Evolutionary conservation across 176 grass and related monocot genomes (phyloP), one percentile per base, ranked within the genome.

Genomic region (Olyra latifolia): DNA sequence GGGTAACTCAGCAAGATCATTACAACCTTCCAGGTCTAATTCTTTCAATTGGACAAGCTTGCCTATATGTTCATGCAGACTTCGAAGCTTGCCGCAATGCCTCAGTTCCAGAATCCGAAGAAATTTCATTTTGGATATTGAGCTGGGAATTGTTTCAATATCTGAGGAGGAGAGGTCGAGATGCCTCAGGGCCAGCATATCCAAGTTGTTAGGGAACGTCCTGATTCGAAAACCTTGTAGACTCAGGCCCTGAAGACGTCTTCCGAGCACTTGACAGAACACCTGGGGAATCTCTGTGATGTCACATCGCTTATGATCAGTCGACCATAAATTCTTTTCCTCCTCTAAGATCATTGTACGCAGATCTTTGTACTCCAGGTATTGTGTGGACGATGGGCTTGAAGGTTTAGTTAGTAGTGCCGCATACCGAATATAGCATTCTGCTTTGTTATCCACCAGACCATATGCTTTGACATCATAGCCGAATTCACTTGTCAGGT

Each of bases 11-110:
- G 24, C 20, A 23, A 81, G 67, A 14, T 25, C 14, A 2, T 10
- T 45, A 25, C 79, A 81, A 8, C 79, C 67, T 49, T 81, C 42
- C 39, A 81, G 66, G 28, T 81, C 79, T n/a, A 72, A 4, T 20
- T 72, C 61, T 0, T 62, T 54, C 49, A 81, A 10, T 2, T 8
- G 0, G 1, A 16, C 0, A 13, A 72, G 79, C 1, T 49, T 81
- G 49, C 30, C 29, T 5, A 4, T 57, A 7, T 57, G 42, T 0
- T 2, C 14, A 55, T 80, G 22, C 64, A 80, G 2, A 8, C 11
- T 69, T 8, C 12, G 14, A 16, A 80, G 49, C 38, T n/a, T 68
- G 0, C 14, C 1, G 29, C 77, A 69, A 0, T 55, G 15, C 0
- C 22, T 69, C 8, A 80, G 77, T 29, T 49, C 8, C 2, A 80